Conservation (phyloP, 2,329 filamentous ascomycete genomes). For the Colletotrichum tabaci region DNA sequence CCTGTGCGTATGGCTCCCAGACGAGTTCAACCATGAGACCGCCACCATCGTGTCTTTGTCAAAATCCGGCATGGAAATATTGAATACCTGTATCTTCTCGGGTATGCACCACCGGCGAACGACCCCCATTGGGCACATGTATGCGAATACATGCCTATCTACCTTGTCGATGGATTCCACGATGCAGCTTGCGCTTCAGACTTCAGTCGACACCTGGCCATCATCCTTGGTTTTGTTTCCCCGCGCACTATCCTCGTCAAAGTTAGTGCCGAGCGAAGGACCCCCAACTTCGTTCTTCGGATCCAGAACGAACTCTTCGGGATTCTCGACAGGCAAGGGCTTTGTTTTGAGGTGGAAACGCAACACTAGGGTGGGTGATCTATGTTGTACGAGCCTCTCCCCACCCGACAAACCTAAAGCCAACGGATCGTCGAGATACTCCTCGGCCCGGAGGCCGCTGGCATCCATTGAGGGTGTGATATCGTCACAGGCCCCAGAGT, state of each 20-base stretch:
- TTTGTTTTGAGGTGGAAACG: not conserved
- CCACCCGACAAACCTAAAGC: not conserved
- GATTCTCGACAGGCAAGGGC: not conserved
- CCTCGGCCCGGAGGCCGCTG: not conserved
- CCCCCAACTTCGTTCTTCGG: not conserved
- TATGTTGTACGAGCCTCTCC: constrained; percentile 4
- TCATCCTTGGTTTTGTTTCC: not conserved
- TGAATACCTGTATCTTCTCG: not conserved
- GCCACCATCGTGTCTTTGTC: not conserved
- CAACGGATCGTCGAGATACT: not conserved
- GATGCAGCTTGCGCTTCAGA: constrained; percentile 1
- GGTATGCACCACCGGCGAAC: constrained; percentile 10
- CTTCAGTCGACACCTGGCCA: not conserved
- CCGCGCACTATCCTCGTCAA: not conserved
- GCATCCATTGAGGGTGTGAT: not conserved
- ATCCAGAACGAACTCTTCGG: not conserved
- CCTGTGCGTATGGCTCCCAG: not conserved
- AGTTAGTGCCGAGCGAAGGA: constrained; percentile 8
- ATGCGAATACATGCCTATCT: too few species aligned
- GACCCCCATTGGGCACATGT: not conserved
- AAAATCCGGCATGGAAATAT: not conserved
- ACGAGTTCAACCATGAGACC: constrained; percentile 5
- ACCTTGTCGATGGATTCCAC: not conserved
- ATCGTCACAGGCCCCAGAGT: not conserved
- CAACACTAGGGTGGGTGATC: not conserved